Conservation (phyloP, 1,139 yeast species). For the Pichia sp. region DNA sequence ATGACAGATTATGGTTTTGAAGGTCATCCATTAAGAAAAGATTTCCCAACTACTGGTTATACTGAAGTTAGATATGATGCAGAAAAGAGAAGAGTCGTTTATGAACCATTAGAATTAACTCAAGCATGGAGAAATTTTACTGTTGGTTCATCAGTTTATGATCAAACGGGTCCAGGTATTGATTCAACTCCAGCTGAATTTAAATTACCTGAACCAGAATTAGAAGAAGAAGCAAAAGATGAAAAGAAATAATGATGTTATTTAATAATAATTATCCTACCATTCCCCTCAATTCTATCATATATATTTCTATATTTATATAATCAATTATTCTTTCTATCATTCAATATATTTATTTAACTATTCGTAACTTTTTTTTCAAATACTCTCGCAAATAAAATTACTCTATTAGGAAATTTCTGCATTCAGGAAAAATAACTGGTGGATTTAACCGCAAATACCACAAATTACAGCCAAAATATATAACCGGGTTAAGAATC, state of each 20-base stretch:
- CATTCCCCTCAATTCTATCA: no score
- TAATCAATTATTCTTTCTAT: no score
- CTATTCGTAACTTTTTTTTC: no score
- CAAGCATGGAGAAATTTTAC: slow-evolving; percentile 90
- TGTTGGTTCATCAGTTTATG: slow-evolving; percentile 87
- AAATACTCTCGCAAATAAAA: no score
- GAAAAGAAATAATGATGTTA: slow-evolving; percentile 31
- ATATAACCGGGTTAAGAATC: no score
- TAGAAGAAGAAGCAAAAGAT: slow-evolving; percentile 52
- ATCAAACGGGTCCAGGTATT: slow-evolving; percentile 82
- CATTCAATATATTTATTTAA: no score
- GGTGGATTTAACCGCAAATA: no score
- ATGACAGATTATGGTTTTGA: slow-evolving; percentile 91
- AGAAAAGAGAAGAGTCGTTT: slow-evolving; percentile 83
- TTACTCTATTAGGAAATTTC: no score
- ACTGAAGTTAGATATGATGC: slow-evolving; percentile 87
- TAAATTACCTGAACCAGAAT: slow-evolving; percentile 77
- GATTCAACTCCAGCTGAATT: slow-evolving; percentile 77
- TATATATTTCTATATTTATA: no score
- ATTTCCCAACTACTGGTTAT: slow-evolving; percentile 89
- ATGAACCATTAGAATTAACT: slow-evolving; percentile 83
- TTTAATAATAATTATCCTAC: no score
- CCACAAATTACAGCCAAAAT: no score
- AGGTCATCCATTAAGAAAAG: slow-evolving; percentile 88
- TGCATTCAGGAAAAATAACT: no score